A percentile compares a stretch with the other conserved stretches of the same genome.
phyloP scores from a whole-genome alignment of 148 eudicot genomes.

The Chenopodium quinoa region DNA sequence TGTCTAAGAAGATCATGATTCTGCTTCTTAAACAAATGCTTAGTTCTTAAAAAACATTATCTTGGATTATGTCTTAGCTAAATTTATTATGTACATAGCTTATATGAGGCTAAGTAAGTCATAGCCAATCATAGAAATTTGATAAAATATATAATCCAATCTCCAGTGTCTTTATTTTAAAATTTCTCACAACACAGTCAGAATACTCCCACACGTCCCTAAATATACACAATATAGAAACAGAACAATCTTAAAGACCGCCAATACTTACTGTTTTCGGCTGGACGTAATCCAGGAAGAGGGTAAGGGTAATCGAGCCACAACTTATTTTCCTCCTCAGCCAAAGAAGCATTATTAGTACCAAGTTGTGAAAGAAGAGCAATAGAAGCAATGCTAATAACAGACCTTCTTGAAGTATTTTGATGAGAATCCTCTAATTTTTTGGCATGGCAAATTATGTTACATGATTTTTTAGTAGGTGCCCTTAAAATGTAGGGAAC shows the following conservation, averaged over 20 bases:
- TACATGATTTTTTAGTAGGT: slow-evolving; percentile 24
- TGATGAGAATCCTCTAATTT: slow-evolving; percentile 19
- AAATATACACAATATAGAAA: neutral
- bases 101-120: neutral
- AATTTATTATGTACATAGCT: neutral
- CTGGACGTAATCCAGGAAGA: slow-evolving; percentile 50
- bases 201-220: too few relatives aligned
- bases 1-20: neutral
- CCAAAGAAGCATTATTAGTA: slow-evolving; percentile 36
- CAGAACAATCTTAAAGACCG: too few relatives aligned
- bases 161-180: neutral
- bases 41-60: neutral
- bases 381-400: slow-evolving; percentile 53
- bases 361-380: slow-evolving; percentile 42
- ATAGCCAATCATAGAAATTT: neutral
- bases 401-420: slow-evolving; percentile 53
- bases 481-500: slow-evolving; percentile 24
- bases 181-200: too few relatives aligned
- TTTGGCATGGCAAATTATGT: slow-evolving; percentile 26
- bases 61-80: neutral
- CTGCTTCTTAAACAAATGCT: neutral
- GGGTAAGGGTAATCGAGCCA: slow-evolving; percentile 58
- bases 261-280: slow-evolving; percentile 50
- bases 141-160: neutral
- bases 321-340: slow-evolving; percentile 46